Evolutionary conservation across 106 monocot genomes (phyloP).

Genomic region (Alisma plantagoaquatica): DNA sequence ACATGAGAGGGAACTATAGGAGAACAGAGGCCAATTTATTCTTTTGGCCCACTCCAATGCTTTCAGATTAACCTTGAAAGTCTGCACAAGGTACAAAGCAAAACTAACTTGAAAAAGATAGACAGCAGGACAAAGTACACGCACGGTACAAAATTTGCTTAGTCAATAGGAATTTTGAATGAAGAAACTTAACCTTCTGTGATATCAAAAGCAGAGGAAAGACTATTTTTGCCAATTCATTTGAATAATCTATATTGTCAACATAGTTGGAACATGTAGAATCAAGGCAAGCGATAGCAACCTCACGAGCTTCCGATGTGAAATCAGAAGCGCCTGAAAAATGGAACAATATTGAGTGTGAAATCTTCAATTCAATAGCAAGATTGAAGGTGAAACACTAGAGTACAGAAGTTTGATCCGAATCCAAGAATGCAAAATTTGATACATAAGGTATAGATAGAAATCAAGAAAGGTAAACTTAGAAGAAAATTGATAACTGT

Average conservation of each 20-base stretch:
- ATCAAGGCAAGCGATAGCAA: slow-evolving; percentile 52
- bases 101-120: not conserved
- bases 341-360: too few relatives aligned
- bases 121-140: slow-evolving; percentile 4
- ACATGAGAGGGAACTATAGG: slow-evolving; percentile 16
- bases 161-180: not conserved
- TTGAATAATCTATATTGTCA: slow-evolving; percentile 26
- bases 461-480: too few relatives aligned
- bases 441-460: too few relatives aligned
- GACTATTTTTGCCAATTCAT: slow-evolving; percentile 51
- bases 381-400: too few relatives aligned
- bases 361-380: too few relatives aligned
- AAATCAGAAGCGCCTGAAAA: slow-evolving; percentile 26
- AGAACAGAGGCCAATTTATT: slow-evolving; percentile 46
- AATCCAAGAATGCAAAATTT: too few relatives aligned
- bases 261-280: slow-evolving; percentile 27
- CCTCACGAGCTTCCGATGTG: slow-evolving; percentile 39
- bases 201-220: slow-evolving; percentile 73
- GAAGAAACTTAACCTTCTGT: slow-evolving; percentile 35
- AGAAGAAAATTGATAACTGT: too few relatives aligned
- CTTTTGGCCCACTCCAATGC: slow-evolving; percentile 51
- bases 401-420: too few relatives aligned
- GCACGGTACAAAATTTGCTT: too few relatives aligned
- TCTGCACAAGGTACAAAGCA: slow-evolving; percentile 26
- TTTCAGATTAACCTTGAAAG: slow-evolving; percentile 50